Base-by-base conservation (phyloP, 192 early-diverging fungal genomes). In the Coemansia sp. region DNA sequence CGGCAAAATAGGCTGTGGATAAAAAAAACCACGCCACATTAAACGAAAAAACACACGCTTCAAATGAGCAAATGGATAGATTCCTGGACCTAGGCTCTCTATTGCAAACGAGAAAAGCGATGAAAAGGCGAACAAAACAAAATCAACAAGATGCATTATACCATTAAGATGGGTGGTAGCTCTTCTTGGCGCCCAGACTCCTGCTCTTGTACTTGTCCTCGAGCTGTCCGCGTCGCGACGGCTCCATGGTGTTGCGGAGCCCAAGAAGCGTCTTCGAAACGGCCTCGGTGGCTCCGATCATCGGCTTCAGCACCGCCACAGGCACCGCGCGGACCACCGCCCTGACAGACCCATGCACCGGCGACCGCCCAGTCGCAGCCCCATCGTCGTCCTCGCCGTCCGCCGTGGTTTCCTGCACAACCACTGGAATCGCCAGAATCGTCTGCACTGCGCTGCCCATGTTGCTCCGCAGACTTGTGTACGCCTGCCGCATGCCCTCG, bases 221-320 rank as follows among this genome's bases (percentile, higher is more conserved):
- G 71, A 87, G 91, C 69, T 94, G 88, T 11, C 87, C 66, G 65
- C 86, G 84, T 43, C 91, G 87, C 11, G 71, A 85, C 6, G 94
- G 92, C 76, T 98, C 97, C 61, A 98, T 88, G 9, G 90, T 90
- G 73, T 95, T 98, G 61, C 93, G 89, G 65, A 98, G 64, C 2
- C 97, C 95, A 61, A 96, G 85, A 26, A 98, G 82, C 8, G 94
- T 89, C 78, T 96, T 95, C 2, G 94, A 93, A 13, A 96, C 89
- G 0, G 95, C 97, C 52, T 96, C 97, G 0, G 95, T 91, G 1
- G 92, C 90, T 0, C 97, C 95, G 77, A 98, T 97, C 89, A 97
- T 94, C 0, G 97, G 97, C 75, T 92, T 93, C 26, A 98, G 82
- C 39, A 96, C 90, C 1, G 97, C 94, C 16, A 94, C 90, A 0